Evolutionary conservation across 495 filamentous ascomycete species (phyloP).

Genomic region (Penicillium canariense): DNA sequence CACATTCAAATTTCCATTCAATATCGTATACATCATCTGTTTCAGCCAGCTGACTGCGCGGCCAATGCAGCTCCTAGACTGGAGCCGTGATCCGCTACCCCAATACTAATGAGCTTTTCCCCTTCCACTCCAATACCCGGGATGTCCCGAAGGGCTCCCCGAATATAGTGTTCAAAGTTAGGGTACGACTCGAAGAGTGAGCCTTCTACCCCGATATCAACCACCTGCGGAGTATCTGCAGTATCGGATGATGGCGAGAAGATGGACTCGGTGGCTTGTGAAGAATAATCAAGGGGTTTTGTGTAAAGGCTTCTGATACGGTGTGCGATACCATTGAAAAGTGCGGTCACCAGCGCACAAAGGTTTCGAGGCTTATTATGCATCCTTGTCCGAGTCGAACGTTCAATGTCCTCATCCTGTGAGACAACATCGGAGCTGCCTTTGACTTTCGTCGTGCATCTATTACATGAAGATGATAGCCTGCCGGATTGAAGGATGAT

Average conservation of each 20-base stretch:
- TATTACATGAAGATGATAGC: not conserved
- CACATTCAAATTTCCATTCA: too few species aligned
- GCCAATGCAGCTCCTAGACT: conserved; percentile 40
- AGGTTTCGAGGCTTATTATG: too few species aligned
- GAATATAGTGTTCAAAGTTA: conserved; percentile 31
- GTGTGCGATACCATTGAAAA: too few species aligned
- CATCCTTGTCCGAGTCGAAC: too few species aligned
- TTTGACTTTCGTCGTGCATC: too few species aligned
- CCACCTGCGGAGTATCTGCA: too few species aligned
- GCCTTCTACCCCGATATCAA: not conserved
- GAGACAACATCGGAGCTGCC: not conserved
- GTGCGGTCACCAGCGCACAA: too few species aligned
- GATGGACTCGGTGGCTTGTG: not conserved
- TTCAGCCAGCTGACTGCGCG: too few species aligned
- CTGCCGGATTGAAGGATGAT: conserved; percentile 22
- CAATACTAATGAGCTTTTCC: conserved; percentile 33
- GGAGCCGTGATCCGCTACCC: conserved; percentile 40
- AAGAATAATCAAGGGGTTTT: not conserved
- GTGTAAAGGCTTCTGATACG: too few species aligned
- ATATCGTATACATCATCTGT: too few species aligned
- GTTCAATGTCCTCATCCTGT: too few species aligned
- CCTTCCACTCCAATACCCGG: conserved; percentile 28
- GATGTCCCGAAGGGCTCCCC: conserved; percentile 32
- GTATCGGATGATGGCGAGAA: not conserved
- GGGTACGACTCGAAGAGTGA: not conserved